Base-by-base conservation (phyloP, 768 basidiomycete species). In the Rhizopogon roseolus region DNA sequence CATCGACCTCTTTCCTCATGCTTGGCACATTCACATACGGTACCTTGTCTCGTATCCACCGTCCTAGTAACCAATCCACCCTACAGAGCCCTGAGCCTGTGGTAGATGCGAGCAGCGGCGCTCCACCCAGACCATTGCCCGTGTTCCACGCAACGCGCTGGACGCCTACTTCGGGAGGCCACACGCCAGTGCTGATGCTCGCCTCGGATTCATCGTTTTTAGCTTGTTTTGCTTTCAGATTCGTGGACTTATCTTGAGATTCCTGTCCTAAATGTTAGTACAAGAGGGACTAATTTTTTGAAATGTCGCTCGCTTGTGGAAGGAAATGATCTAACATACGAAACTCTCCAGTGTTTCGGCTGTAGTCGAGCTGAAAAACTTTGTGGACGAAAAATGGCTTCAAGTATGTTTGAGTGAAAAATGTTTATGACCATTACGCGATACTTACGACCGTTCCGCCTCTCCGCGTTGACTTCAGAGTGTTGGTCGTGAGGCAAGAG, bases 291-390 rank as follows among this genome's bases (percentile, higher is more conserved):
- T 28, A 7, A 22, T 22, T 22, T 22, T 28, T 8, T 11, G 13
- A 16, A 45, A n/a, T 43, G 6, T 34, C 17, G 57, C 57, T 38
- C 48, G 85, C 93, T 70, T 85, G 81, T 2, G 94, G 91, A 6
- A 88, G 67, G 60, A 96, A 85, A 22, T 82, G 80, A 54, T 98
- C 96, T n/a, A 94, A 70, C 85, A 98, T 92, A 22, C 95, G 77
- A 64, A 81, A 93, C 55, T 90, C 82, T 19, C 82, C 81, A 0
- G 81, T 81, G 6, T 77, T 81, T 39, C 87, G 83, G 60, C 84
- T 93, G 62, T 90, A 93, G 68, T 98, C 96, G 50, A 98, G 77
- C 63, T 90, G 89, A 62, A 83, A 97, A 16, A 96, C 76, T 66
- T 82, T 85, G 66, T 90, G 86, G 14, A 84, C 76, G 57, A 92